Evolutionary conservation across 352 stramenopile species (phyloP).

Genomic region (Blastocystis sp.): DNA sequence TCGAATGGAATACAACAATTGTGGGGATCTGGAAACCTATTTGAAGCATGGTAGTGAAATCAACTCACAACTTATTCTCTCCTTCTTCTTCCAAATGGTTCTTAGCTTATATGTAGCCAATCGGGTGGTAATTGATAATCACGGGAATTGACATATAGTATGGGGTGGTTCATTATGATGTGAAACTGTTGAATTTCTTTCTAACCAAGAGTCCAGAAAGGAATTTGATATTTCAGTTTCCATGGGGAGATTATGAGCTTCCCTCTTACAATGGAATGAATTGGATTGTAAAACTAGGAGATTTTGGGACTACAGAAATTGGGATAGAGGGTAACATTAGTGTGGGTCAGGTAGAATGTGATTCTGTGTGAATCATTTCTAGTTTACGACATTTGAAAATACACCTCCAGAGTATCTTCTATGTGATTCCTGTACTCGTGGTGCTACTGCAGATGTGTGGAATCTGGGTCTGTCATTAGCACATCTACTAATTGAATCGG

Average conservation of each 20-base stretch:
- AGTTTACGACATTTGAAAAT: constrained; percentile 47
- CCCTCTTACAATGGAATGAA: background rate
- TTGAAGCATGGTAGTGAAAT: background rate
- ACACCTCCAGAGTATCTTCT: constrained; percentile 15
- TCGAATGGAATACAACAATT: background rate
- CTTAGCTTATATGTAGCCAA: background rate
- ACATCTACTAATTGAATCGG: background rate
- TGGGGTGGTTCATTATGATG: constrained; percentile 20
- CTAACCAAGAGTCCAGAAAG: background rate
- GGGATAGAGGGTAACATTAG: background rate
- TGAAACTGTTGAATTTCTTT: constrained; percentile 43
- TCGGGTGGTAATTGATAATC: background rate
- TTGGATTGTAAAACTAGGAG: background rate
- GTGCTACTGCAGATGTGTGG: background rate
- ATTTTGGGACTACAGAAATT: constrained; percentile 31
- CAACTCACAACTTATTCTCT: background rate
- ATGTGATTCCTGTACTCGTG: background rate
- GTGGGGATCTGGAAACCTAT: background rate
- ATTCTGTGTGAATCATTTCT: background rate
- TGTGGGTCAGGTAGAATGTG: background rate
- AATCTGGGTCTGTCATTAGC: background rate
- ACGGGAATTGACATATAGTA: background rate
- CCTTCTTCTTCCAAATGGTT: constrained; percentile 2
- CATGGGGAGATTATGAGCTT: background rate
- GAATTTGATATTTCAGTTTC: background rate